phyloP scores from a whole-genome alignment of 805 yeast species.

The Kuraishia hungarica region DNA sequence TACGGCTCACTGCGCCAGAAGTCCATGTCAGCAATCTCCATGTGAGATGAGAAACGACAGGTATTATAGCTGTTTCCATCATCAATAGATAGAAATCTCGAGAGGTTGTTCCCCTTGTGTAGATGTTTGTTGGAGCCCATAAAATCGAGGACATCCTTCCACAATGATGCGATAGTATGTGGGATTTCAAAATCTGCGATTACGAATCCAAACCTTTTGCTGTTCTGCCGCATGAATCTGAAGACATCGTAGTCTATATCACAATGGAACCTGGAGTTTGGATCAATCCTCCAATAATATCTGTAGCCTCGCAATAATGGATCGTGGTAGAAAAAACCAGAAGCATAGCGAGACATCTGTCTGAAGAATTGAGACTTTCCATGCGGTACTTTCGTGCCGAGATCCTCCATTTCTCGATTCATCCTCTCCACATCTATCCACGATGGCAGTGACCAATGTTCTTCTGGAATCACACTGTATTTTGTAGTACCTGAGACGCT shows the following conservation, averaged over 20 bases:
- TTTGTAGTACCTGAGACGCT: conserved; percentile 30
- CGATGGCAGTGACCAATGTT: conserved; percentile 39
- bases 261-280: conserved; percentile 38
- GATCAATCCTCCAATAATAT: conserved; percentile 56
- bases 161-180: conserved; percentile 38
- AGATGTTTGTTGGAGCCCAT: conserved; percentile 27
- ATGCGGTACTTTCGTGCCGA: conserved; percentile 33
- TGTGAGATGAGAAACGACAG: conserved; percentile 81
- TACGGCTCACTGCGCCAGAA: conserved; percentile 55
- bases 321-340: conserved; percentile 46
- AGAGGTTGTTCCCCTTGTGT: conserved; percentile 36
- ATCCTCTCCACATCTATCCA: conserved; percentile 30
- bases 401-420: conserved; percentile 19
- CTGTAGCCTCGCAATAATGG: conserved; percentile 34
- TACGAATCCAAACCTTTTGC: conserved; percentile 41
- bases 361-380: conserved; percentile 56
- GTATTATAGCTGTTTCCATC: conserved; percentile 56
- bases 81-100: conserved; percentile 56
- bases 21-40: conserved; percentile 65
- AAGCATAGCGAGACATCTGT: conserved; percentile 50
- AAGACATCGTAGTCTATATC: conserved; percentile 45
- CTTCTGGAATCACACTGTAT: conserved; percentile 33
- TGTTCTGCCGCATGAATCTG: conserved; percentile 36
- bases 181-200: conserved; percentile 40
- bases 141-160: conserved; percentile 37